A percentile compares a stretch with the other conserved stretches of the same genome.
phyloP scores from a whole-genome alignment of 306 rosid genomes.

The Begonia peltatifolia region DNA sequence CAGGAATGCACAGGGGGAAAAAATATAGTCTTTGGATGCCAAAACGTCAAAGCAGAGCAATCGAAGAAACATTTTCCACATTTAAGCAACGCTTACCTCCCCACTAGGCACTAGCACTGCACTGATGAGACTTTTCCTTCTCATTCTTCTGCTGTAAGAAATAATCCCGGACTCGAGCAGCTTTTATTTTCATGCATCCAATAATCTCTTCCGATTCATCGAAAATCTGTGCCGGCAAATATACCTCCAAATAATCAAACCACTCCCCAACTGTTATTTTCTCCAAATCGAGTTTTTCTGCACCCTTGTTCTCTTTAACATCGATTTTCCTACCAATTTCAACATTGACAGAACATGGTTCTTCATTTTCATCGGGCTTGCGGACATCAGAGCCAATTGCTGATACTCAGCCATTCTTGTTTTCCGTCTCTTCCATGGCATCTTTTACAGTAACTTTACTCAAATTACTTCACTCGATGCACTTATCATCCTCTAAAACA shows the following conservation, averaged over 20 bases:
- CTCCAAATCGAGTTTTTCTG: slow-evolving; percentile 32
- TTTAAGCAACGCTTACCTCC: slow-evolving; percentile 1
- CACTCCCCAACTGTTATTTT: slow-evolving; percentile 61
- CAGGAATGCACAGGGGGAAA: neutral
- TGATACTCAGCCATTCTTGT: neutral
- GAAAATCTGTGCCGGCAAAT: slow-evolving; percentile 45
- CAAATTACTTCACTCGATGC: no score
- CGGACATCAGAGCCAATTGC: neutral
- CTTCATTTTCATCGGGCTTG: neutral
- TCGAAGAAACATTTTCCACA: neutral
- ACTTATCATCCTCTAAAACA: no score
- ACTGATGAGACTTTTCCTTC: slow-evolving; percentile 12
- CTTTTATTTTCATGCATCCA: slow-evolving; percentile 36
- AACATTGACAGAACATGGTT: slow-evolving; percentile 7
- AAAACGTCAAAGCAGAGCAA: neutral
- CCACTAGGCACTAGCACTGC: slow-evolving; percentile 5
- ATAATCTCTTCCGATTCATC: slow-evolving; percentile 49
- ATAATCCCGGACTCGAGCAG: slow-evolving; percentile 36
- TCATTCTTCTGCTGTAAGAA: slow-evolving; percentile 22
- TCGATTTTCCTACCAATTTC: slow-evolving; percentile 9
- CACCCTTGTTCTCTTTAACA: slow-evolving; percentile 10
- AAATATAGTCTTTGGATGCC: neutral
- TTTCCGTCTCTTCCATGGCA: neutral
- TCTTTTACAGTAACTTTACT: neutral
- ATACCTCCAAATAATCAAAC: slow-evolving; percentile 56